Evolutionary conservation across 2,329 filamentous ascomycete species (phyloP), one percentile per base, ranked within the genome.

Genomic region (Beauveria sp.): DNA sequence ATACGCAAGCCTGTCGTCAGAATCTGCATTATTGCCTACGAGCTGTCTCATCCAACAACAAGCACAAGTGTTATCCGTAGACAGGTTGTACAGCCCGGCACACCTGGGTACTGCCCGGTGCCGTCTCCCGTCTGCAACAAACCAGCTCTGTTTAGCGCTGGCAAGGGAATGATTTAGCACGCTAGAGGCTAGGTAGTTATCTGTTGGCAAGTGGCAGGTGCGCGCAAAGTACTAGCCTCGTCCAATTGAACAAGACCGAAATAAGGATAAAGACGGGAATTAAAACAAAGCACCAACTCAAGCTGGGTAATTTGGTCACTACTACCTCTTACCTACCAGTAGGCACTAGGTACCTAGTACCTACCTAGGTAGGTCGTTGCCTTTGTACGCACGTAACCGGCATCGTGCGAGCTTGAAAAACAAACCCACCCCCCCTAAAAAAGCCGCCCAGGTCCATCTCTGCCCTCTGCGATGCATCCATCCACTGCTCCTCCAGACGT

Each of bases 401-500:
- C 34, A 38, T 38, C 34, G 34, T 38, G 34, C 34, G 12, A 38
- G 34, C 34, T 38, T 38, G 42, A 43, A 43, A 43, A 43, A 43
- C 5, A 5, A 49, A 49, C 12, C 46, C 46, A 18, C 46, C 45
- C 45, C 3, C 34, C 34, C 3, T 0, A 12, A 26, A 45, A 45
- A 49, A 24, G 38, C 42, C 28, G 50, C n/a, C 51, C 45, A 55
- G 52, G 43, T 42, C 43, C 60, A 61, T 56, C 43, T 46, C 28
- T 53, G 10, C n/a, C 45, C 20, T 40, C n/a, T 10, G 22, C 53
- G 49, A 61, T 49, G 43, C 63, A 53, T 45, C 57, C 53, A 60
- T 16, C 34, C 34, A 38, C 55, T 59, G 48, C 53, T 61, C 42
- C 61, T 62, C 61, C 56, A 60, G 65, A 61, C 62, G 65, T 65